Conservation (phyloP, 1,284 basidiomycete species). For the Porogramme epimiltina region DNA sequence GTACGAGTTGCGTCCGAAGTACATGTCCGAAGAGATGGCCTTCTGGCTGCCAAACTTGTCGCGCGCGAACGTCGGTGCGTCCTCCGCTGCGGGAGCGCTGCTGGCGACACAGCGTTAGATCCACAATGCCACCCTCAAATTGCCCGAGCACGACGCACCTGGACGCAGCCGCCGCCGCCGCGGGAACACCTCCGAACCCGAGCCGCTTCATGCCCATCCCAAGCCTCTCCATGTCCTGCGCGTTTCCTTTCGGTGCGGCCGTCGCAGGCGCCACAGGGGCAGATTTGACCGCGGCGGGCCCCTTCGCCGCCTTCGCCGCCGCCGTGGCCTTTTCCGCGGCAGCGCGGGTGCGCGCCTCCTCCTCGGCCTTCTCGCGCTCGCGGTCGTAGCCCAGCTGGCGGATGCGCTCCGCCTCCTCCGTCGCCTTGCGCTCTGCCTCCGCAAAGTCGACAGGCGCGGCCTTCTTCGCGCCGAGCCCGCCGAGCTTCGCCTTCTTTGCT, state of each 20-base stretch:
- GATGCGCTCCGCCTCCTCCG: slow-evolving; percentile 87
- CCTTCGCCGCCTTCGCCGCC: slow-evolving; percentile 26
- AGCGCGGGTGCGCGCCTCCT: slow-evolving; percentile 61
- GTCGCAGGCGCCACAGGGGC: slow-evolving; percentile 16
- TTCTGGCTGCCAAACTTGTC: slow-evolving; percentile 94
- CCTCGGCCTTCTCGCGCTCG: slow-evolving; percentile 71
- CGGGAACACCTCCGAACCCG: slow-evolving; percentile 85
- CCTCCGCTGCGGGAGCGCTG: slow-evolving; percentile 44
- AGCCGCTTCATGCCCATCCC: slow-evolving; percentile 85
- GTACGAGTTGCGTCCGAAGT: slow-evolving; percentile 90
- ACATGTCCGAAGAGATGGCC: slow-evolving; percentile 97
- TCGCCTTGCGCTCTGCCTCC: slow-evolving; percentile 85
- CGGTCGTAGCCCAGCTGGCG: slow-evolving; percentile 90
- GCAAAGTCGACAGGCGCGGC: slow-evolving; percentile 86
- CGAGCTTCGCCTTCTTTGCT: slow-evolving; percentile 70
- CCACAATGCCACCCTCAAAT: background rate
- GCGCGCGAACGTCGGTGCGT: slow-evolving; percentile 80
- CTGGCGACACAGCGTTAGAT: background rate
- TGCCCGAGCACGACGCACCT: slow-evolving; percentile 40
- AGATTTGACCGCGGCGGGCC: slow-evolving; percentile 29
- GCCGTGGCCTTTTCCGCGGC: slow-evolving; percentile 49
- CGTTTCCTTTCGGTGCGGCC: slow-evolving; percentile 37
- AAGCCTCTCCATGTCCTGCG: slow-evolving; percentile 60
- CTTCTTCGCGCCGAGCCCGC: slow-evolving; percentile 87
- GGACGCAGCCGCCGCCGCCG: slow-evolving; percentile 49